phyloP scores from a whole-genome alignment of 768 basidiomycete genomes.

The Rubroboletus satanas region DNA sequence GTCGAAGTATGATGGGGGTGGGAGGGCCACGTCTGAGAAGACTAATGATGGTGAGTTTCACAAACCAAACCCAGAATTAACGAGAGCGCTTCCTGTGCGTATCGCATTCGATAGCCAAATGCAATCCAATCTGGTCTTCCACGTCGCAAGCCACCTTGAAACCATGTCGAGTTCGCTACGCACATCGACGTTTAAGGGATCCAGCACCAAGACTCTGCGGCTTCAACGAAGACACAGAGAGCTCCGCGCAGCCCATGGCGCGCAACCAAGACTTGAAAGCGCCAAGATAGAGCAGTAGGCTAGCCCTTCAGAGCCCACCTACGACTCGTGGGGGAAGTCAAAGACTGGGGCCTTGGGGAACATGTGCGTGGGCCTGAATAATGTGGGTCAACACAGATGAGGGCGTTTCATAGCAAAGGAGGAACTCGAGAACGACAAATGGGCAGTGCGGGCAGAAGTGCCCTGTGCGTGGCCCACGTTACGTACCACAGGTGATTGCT shows the following conservation, averaged over 20 bases:
- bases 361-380: conserved; percentile 39
- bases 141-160: conserved; percentile 34
- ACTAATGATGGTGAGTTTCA: conserved; percentile 12
- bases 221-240: conserved; percentile 19
- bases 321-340: conserved; percentile 35
- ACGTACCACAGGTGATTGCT: conserved; percentile 1
- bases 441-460: conserved; percentile 25
- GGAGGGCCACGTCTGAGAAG: conserved; percentile 19
- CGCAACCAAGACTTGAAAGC: conserved; percentile 48
- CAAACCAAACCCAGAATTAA: conserved; percentile 8
- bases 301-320: conserved; percentile 13
- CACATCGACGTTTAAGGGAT: conserved; percentile 48
- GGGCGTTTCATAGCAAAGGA: conserved; percentile 3
- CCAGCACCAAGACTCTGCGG: conserved; percentile 29
- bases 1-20: conserved; percentile 19
- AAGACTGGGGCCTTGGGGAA: conserved; percentile 39
- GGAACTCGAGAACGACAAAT: conserved; percentile 26
- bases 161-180: conserved; percentile 56
- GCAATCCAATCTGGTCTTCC: conserved; percentile 21
- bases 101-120: conserved; percentile 25
- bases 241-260: conserved; percentile 45
- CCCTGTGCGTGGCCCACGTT: conserved; percentile 37
- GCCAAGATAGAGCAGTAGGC: conserved; percentile 43
- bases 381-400: conserved; percentile 23
- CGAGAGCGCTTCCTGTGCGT: conserved; percentile 35